A percentile compares a stretch with the other conserved stretches of the same genome.
These are phyloP conservation scores for Cercospora berteroae DNA, from an alignment of 2,329 filamentous ascomycete species.

Conservation along the genomic window DNA sequence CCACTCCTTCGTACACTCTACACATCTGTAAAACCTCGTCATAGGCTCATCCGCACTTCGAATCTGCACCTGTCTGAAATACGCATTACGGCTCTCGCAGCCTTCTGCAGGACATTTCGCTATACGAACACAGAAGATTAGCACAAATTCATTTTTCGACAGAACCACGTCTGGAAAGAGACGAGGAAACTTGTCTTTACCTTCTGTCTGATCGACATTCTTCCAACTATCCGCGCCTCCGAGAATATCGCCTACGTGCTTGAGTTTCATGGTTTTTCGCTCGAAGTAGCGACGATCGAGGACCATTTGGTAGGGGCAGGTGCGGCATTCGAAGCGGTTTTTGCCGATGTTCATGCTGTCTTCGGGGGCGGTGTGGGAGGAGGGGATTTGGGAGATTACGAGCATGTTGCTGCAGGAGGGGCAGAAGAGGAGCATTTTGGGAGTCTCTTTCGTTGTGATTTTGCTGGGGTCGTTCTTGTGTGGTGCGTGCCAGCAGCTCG, in stretches of 20 bases:
- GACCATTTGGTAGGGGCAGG: slow-evolving; percentile 87
- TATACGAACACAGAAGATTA: slow-evolving; percentile 30
- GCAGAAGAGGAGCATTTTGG: slow-evolving; percentile 54
- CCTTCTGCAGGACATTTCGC: slow-evolving; percentile 78
- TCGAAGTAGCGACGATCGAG: slow-evolving; percentile 80
- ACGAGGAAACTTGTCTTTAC: slow-evolving; percentile 38
- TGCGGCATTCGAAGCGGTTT: slow-evolving; percentile 92
- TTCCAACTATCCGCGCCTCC: slow-evolving; percentile 86
- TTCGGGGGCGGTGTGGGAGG: slow-evolving; percentile 36
- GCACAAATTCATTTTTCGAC: background rate
- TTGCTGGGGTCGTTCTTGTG: background rate
- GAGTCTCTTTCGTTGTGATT: background rate
- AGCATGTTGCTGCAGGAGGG: slow-evolving; percentile 81
- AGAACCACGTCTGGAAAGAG: no score
- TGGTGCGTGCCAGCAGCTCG: no score
- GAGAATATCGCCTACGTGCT: slow-evolving; percentile 86
- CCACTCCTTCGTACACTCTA: slow-evolving; percentile 47
- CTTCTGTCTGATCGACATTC: slow-evolving; percentile 78
- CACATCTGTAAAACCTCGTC: slow-evolving; percentile 84
- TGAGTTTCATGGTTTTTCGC: slow-evolving; percentile 73
- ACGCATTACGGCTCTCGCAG: slow-evolving; percentile 81
- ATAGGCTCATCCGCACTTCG: slow-evolving; percentile 97
- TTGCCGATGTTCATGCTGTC: slow-evolving; percentile 43
- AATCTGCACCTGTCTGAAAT: slow-evolving; percentile 96
- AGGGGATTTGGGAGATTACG: slow-evolving; percentile 59